These are phyloP conservation scores for Phoma herbarum DNA, from an alignment of 2,329 filamentous ascomycete species.

Conservation along the genomic window DNA sequence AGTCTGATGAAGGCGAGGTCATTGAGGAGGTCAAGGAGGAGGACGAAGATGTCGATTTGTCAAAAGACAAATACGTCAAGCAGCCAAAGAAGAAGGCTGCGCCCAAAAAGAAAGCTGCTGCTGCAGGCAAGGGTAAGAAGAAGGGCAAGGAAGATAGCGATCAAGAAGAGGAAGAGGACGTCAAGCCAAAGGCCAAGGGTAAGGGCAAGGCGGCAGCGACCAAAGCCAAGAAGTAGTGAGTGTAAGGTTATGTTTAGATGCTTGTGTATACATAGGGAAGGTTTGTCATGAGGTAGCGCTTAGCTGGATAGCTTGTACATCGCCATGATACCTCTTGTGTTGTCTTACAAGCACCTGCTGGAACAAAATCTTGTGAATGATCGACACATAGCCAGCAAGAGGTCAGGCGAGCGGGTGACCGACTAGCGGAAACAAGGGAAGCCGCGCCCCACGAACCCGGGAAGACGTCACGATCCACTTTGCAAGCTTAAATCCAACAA, in stretches of 20 bases:
- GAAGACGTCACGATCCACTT: constrained; percentile 21
- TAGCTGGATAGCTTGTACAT: constrained; percentile 7
- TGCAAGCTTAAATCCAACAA: constrained; percentile 20
- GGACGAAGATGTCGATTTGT: constrained; percentile 81
- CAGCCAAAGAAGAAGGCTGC: constrained; percentile 78
- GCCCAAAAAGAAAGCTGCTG: constrained; percentile 54
- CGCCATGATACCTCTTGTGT: constrained; percentile 7
- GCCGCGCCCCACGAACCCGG: constrained; percentile 12
- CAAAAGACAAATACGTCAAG: constrained; percentile 96
- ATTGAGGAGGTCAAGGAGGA: constrained; percentile 63
- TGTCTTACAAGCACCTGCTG: not conserved
- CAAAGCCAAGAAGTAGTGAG: constrained; percentile 36
- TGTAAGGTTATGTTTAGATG: not conserved
- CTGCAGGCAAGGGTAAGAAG: constrained; percentile 56
- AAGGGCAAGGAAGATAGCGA: constrained; percentile 46
- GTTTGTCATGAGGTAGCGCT: not conserved
- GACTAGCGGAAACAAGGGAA: constrained; percentile 4
- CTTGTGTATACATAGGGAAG: not conserved
- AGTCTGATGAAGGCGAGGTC: constrained; percentile 74
- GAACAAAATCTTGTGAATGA: not conserved
- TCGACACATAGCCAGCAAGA: not conserved
- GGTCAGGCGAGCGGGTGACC: constrained; percentile 10
- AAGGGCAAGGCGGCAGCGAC: constrained; percentile 58
- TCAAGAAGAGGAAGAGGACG: constrained; percentile 55
- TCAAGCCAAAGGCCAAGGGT: constrained; percentile 58